phyloP scores from a whole-genome alignment of 768 basidiomycete genomes.

The Auricularia auricula-judae region DNA sequence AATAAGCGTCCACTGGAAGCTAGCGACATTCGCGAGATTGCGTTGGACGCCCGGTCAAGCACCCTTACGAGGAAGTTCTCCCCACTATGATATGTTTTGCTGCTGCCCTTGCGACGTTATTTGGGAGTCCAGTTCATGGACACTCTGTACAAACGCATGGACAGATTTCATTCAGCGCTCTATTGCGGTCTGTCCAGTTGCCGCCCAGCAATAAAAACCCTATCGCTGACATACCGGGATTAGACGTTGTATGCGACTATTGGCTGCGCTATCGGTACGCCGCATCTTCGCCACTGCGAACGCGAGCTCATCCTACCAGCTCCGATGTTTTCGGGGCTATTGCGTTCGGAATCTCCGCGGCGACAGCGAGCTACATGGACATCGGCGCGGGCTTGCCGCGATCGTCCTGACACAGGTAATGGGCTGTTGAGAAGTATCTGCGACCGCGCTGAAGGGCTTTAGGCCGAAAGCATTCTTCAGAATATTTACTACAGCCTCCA shows the following conservation, averaged over 20 bases:
- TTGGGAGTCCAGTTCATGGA: neutral
- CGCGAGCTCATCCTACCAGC: neutral
- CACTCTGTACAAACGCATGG: neutral
- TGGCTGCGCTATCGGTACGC: neutral
- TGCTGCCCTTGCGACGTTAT: neutral
- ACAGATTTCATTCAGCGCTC: neutral
- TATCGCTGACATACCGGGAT: too few relatives aligned
- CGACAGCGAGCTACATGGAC: neutral
- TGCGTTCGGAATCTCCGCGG: neutral
- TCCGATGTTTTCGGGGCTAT: neutral
- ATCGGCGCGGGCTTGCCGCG: neutral
- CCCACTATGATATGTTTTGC: neutral
- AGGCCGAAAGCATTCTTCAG: neutral
- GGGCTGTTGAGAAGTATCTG: neutral
- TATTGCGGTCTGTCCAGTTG: neutral
- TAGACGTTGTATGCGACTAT: neutral
- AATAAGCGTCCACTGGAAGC: neutral
- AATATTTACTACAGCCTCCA: neutral
- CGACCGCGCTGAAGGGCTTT: neutral
- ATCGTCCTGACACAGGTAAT: neutral
- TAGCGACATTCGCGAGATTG: neutral
- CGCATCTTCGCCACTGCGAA: neutral
- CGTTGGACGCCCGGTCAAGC: neutral
- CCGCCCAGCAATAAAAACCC: too few relatives aligned
- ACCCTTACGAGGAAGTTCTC: neutral